Evolutionary conservation across 768 basidiomycete species (phyloP).

Genomic region (Crassisporium funariophilum): DNA sequence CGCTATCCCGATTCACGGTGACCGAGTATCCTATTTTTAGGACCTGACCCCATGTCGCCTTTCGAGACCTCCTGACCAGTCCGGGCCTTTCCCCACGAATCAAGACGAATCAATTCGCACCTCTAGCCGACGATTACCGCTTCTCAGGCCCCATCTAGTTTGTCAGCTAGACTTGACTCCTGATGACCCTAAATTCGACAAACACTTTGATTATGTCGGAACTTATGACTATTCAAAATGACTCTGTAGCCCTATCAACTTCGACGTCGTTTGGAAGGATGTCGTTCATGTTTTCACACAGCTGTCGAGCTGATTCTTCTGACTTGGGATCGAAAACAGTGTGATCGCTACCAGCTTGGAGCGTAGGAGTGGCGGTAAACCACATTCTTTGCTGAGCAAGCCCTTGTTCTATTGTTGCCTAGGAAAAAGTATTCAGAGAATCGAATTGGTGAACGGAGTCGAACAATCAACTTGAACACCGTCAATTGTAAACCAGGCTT

Average conservation of each 20-base stretch:
- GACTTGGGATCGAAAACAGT: neutral
- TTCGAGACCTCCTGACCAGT: no score
- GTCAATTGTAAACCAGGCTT: constrained; percentile 36
- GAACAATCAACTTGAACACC: constrained; percentile 12
- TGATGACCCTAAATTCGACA: no score
- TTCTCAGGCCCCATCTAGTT: no score
- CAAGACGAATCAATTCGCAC: no score
- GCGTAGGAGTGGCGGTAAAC: constrained; percentile 7
- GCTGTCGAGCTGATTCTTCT: neutral
- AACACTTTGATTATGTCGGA: no score
- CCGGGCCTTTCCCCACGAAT: no score
- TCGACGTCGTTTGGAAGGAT: neutral
- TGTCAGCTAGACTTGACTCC: no score
- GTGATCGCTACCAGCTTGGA: neutral
- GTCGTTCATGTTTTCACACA: neutral
- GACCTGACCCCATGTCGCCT: no score
- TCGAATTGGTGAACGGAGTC: neutral
- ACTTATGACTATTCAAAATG: no score
- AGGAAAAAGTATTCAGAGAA: neutral
- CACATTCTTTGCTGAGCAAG: constrained; percentile 43
- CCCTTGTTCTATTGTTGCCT: constrained; percentile 41
- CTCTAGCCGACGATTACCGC: no score
- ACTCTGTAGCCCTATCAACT: neutral
- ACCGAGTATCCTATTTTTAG: no score
- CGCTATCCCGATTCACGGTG: no score